A percentile compares a stretch with the other conserved stretches of the same genome.
Evolutionary conservation across 768 basidiomycete genomes (phyloP).

Genomic region (Tricholoma sp.): DNA sequence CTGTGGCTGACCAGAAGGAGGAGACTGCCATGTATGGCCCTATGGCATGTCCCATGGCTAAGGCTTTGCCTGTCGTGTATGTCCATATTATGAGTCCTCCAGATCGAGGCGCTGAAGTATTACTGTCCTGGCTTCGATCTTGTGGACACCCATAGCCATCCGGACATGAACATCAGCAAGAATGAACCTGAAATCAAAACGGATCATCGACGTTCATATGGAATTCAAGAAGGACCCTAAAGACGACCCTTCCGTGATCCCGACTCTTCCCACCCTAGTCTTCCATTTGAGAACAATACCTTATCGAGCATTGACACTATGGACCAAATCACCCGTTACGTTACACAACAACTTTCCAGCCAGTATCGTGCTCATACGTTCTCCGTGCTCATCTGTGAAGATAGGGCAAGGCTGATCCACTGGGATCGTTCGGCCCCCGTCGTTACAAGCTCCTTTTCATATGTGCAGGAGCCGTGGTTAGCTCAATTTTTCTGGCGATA

Average conservation of each 20-base stretch:
- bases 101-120: background rate
- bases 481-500: background rate
- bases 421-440: background rate
- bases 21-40: background rate
- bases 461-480: slow-evolving; percentile 2
- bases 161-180: background rate
- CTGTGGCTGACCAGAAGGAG: background rate
- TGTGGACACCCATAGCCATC: background rate
- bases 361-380: slow-evolving; percentile 5
- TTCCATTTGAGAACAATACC: background rate
- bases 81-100: background rate
- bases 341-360: background rate
- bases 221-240: slow-evolving; percentile 4
- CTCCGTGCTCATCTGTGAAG: background rate
- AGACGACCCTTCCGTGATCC: slow-evolving; percentile 6
- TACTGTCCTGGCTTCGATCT: background rate
- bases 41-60: too few relatives aligned
- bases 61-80: background rate
- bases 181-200: background rate
- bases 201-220: slow-evolving; percentile 5
- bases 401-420: too few relatives aligned
- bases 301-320: background rate
- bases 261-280: background rate
- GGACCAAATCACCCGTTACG: background rate
- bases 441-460: background rate